Conservation (phyloP, 768 basidiomycete genomes). For the Termitomyces sp. region DNA sequence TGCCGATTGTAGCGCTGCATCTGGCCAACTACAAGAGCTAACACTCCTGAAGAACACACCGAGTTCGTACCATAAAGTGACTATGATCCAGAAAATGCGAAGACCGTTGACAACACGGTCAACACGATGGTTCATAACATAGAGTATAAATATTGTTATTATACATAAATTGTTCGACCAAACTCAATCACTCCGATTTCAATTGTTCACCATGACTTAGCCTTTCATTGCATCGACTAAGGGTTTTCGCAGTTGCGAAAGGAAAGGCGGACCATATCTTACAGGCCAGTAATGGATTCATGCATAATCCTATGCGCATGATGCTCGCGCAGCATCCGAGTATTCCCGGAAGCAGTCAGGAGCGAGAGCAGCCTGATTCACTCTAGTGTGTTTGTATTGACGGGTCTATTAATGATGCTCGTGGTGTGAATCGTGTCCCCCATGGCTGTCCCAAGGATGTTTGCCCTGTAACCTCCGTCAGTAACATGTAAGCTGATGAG, state of each 20-base stretch:
- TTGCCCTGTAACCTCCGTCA: conserved; percentile 39
- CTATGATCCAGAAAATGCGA: conserved; percentile 58
- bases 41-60: conserved; percentile 51
- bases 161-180: not conserved
- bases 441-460: conserved; percentile 44
- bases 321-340: not conserved
- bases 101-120: conserved; percentile 38
- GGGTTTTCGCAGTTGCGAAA: not conserved
- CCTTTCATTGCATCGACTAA: not conserved
- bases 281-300: too few relatives aligned
- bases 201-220: not conserved
- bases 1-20: conserved; percentile 31
- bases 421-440: conserved; percentile 30
- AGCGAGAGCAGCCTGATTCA: not conserved
- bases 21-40: conserved; percentile 61
- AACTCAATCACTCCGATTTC: not conserved
- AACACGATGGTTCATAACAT: conserved; percentile 10
- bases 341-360: not conserved
- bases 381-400: not conserved
- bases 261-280: not conserved
- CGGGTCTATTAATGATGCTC: conserved; percentile 38
- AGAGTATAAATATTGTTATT: not conserved
- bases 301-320: not conserved
- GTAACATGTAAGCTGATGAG: conserved; percentile 1
- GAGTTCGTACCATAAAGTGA: conserved; percentile 72